Evolutionary conservation across 495 filamentous ascomycete species (phyloP), one percentile per base, ranked within the genome.

Genomic region (Penicillium diatomitis): DNA sequence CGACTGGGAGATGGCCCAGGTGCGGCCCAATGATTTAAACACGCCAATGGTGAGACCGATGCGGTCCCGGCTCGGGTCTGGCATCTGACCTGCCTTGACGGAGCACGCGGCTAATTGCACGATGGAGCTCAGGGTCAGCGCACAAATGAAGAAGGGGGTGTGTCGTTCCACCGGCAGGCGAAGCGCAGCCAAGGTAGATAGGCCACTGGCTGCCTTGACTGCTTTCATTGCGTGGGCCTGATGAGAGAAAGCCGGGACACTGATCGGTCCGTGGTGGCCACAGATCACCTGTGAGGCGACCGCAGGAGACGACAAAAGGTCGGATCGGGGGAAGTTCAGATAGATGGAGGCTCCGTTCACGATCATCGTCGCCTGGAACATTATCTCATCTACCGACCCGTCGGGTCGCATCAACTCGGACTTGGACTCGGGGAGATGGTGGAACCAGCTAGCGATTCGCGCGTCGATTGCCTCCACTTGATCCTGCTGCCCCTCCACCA

Each of bases 321-420:
- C 69, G 9, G 79, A 77, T 44, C 54, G 75, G 51, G 69, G 70
- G 56, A 72, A 73, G 49, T 73, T 67, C 5, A 75, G 61, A 41
- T 72, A 70, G 40, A 72, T 73, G 38, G 69, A 60, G 4, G 71
- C 68, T 12, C 69, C 83, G 60, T 87, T 79, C 31, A 84, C 78
- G 44, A 92, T 83, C 81, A 92, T 89, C 47, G 85, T 85, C 8
- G 88, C 88, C 60, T 95, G 88, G 72, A 95, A 94, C 70, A 95
- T 81, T 77, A 95, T 85, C 68, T 94, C 87, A 58, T 96, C 89
- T 7, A 90, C 75, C 33, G 82, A 72, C 32, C 71, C 71, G 48
- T 84, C 78, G 49, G 78, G 76, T 36, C 77, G 77, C 47, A 91
- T 68, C 33, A 88, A 76, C 49, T 86, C 79, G 46, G 73, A 74